Evolutionary conservation across 345 rosid genomes (phyloP), one percentile per base, ranked within the genome.

Genomic region (Gossypium australe): DNA sequence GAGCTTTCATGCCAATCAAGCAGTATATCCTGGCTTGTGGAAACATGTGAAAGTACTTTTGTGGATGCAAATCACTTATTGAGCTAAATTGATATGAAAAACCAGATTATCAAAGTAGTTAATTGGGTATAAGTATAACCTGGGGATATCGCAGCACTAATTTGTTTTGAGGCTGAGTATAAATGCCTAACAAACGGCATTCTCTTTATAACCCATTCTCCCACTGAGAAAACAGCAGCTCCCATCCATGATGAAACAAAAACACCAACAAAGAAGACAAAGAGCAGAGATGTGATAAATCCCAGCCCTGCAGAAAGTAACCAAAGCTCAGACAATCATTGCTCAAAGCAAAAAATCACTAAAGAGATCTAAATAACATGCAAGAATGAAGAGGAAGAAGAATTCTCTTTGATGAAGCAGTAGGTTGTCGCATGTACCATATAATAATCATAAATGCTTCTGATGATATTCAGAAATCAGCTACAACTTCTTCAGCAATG

Each of bases 141-240:
- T 82, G 92, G 90, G 76, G 94, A 88, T 77, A 90, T 77, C 2
- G 92, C 94, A 49, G 92, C 80, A 79, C 92, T 88, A n/a, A 90
- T 90, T 78, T 90, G 92, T 77, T 90, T 90, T 62, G 90, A 88
- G 45, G 94, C 92, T 3, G 90, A 88, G 80, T 87, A 88, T 71
- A 90, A 41, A 76, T 90, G 94, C 82, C 76, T 90, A 43, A 88
- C 85, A 62, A 90, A 84, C 27, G 92, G 92, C 94, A 90, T 88
- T 69, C 80, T 80, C 81, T 82, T 85, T 59, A 90, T 89, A 79
- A 89, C 79, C 94, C 91, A 87, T 72, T 89, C 94, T 66, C 94
- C 91, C 72, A 89, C 55, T 82, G 88, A 89, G 84, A 87, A 87
- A 52, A 89, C 79, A 20, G 86, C 82, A 61, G 94, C 84, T 55